Base-by-base conservation (phyloP, 108 stramenopile species). In the Nitzschia putrida region DNA sequence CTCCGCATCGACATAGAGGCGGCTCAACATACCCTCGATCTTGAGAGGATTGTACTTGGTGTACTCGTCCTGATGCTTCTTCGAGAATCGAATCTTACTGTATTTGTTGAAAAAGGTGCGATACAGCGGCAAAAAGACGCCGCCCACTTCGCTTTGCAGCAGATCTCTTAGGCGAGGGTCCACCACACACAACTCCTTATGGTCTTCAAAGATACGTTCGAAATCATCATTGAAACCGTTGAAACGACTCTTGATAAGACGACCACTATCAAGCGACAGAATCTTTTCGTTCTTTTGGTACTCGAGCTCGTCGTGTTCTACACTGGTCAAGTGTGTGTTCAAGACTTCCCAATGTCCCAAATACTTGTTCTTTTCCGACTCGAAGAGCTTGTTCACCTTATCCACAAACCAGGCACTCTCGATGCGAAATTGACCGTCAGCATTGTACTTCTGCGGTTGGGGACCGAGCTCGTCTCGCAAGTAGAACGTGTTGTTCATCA, bases 401-500 rank as follows among this genome's bases (percentile, higher is more conserved):
- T 83, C 79, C 21, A 73, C 72, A 66, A 94, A 94, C 93, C 93
- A 94, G 5, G 84, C 76, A 29, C 79, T 81, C 0, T 82, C 77
- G 45, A 94, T 90, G 3, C 81, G 75, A 56, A 84, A 87, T 34
- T 91, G 84, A 0, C 20, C 71, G 22, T 74, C 71, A 8, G 77
- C 56, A 11, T 54, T 68, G 2, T 12, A 34, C 8, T 61, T 51
- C 11, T 26, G 29, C 0, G 61, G 11, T 39, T 71, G 47, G 7
- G 83, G 84, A 16, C 88, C 88, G 16, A 94, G 77, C 47, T 84
- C 82, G 37, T 92, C 84, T 14, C 84, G 65, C 7, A 94, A 47
- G 56, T 90, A 94, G 58, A 85, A 90, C 0, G 85, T 80, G 57
- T 94, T 94, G 84, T 94, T 94, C 80, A 94, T 87, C 85, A 94